Evolutionary conservation across 257 asterid genomes (phyloP), one percentile per base, ranked within the genome.

Genomic region (Penstemon newberryi): DNA sequence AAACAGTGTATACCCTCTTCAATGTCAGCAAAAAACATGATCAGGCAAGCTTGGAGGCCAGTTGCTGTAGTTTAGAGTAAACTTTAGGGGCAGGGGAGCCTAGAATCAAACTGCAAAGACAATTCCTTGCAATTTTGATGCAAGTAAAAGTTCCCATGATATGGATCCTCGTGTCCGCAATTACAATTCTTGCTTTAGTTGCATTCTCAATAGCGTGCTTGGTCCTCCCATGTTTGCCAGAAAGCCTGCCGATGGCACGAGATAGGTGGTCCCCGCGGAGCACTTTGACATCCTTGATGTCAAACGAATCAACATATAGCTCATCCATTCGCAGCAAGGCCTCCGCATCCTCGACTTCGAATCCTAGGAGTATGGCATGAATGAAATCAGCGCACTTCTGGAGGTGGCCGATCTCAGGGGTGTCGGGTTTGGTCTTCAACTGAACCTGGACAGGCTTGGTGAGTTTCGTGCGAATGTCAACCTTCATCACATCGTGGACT

Each of bases 371-470:
- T 56, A 83, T 73, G 6, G 86, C 84, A 52, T 83, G 88, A 8
- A 80, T 83, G 5, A 83, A 80, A 53, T 83, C 88, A 5, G 84
- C 88, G 66, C 81, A 75, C n/a, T 78, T 83, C 36, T 83, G 86
- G 56, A 83, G 85, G 73, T 80, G 79, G 67, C 79, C 79, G 13
- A 83, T 62, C 2, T 83, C 86, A 5, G 88, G 88, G 2, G 88
- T 83, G 64, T 83, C 88, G 8, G 58, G 15, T 10, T 84, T 73
- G 74, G 88, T 83, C 59, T 83, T 83, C 41, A 83, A 63, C 66
- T 83, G 86, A 6, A 83, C 86, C 65, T 77, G 78, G 5, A 82
- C 71, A 11, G 62, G 71, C 33, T 80, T 15, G 18, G 18, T 80
- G 45, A 83, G 77, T 49, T 83, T 83, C 86, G 81, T 80, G 10